Evolutionary conservation across 441 rosid species (phyloP), one percentile per base, ranked within the genome.

Genomic region (Gossypium davidsonii): DNA sequence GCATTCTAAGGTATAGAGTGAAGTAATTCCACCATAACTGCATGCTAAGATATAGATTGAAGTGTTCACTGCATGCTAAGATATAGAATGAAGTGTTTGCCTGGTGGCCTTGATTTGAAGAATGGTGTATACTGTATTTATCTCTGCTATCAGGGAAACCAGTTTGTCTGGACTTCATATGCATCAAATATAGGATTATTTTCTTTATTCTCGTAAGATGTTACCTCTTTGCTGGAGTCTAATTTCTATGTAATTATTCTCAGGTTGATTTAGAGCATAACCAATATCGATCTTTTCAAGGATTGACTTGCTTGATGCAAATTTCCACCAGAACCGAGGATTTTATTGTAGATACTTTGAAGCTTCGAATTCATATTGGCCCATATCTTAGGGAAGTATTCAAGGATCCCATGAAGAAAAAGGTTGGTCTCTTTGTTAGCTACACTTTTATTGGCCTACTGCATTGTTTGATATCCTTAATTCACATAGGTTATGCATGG

Each of bases 261-360:
- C 74, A 93, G 99, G 98, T 94, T 78, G 98, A 94, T 84, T 76
- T 94, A 86, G 99, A 94, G 79, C 98, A 94, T 80, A 94, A 94
- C 80, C 98, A 92, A 48, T 94, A 92, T 84, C 91, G 97, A 68
- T 92, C 98, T 68, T 94, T 92, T 75, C 99, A 90, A 92, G 97
- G 98, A 70, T 76, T 92, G 84, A 92, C 97, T 49, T 94, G 98
- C 83, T 82, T 94, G 85, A 94, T 94, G 89, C 98, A 61, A 63
- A 63, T 63, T 63, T 63, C 98, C 55, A 92, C 99, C 46, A 84
- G 98, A 87, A 86, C 85, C 1, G 98, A 94, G 83, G 99, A 92
- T 82, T 94, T 83, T 83, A 69, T 94, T 39, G 82, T 94, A 52
- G 97, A 94, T 78, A 88, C 98, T 14, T 83, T 92, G 68, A 94